These are phyloP conservation scores for Yamadazyma sp. DNA, from an alignment of 805 yeast species.

Conservation along the genomic window DNA sequence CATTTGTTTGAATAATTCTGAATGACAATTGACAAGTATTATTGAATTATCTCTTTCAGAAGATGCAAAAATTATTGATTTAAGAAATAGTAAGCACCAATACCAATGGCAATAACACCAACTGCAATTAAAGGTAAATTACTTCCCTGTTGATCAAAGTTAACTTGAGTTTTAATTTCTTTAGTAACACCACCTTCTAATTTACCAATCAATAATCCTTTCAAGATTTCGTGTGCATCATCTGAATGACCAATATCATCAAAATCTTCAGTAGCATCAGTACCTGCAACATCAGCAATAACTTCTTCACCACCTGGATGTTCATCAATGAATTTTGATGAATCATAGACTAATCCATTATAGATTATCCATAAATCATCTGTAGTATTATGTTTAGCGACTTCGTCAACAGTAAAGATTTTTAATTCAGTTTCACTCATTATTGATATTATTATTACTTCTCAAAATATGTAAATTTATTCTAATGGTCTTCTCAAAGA, in stretches of 20 bases:
- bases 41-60: too few species aligned
- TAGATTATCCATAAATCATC: constrained; percentile 45
- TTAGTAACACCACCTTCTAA: constrained; percentile 59
- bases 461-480: too few species aligned
- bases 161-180: constrained; percentile 21
- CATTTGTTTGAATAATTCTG: too few species aligned
- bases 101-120: constrained; percentile 33
- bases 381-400: constrained; percentile 35
- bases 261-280: constrained; percentile 45
- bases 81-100: constrained; percentile 40
- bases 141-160: constrained; percentile 17
- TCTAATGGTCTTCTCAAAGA: too few species aligned
- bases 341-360: constrained; percentile 43
- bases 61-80: constrained; percentile 16
- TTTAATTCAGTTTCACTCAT: constrained; percentile 22
- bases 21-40: too few species aligned
- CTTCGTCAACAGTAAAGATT: constrained; percentile 54
- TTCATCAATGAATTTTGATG: constrained; percentile 41
- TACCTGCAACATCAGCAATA: constrained; percentile 40
- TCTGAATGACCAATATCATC: constrained; percentile 95
- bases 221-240: constrained; percentile 81
- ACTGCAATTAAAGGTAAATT: constrained; percentile 30
- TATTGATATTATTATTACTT: too few species aligned
- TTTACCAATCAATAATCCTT: constrained; percentile 69
- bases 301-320: constrained; percentile 51